Evolutionary conservation across 2,329 filamentous ascomycete species (phyloP).

Genomic region (Botrytis tulipae): DNA sequence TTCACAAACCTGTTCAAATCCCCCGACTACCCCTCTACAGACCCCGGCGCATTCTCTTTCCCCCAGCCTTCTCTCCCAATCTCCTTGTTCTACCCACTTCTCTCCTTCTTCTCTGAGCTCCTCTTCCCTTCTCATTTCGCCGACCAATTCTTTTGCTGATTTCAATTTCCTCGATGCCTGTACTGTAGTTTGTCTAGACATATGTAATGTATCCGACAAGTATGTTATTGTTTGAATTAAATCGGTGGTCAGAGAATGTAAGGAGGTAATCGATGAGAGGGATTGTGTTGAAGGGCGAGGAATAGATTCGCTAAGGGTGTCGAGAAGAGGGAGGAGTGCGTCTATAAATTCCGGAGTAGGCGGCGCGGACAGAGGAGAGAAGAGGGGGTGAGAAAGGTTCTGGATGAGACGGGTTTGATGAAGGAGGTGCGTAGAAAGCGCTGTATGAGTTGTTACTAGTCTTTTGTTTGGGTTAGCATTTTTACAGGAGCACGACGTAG

Average conservation of each 20-base stretch:
- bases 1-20: constrained; percentile 89
- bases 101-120: constrained; percentile 81
- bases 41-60: constrained; percentile 79
- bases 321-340: constrained; percentile 64
- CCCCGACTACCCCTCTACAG: constrained; percentile 83
- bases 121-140: constrained; percentile 79
- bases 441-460: constrained; percentile 72
- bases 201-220: constrained; percentile 87
- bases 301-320: constrained; percentile 63
- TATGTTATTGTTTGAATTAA: constrained; percentile 79
- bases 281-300: constrained; percentile 62
- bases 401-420: constrained; percentile 76
- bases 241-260: constrained; percentile 70
- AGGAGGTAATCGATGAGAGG: constrained; percentile 63
- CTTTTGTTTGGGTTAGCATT: constrained; percentile 43
- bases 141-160: constrained; percentile 79
- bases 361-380: constrained; percentile 65
- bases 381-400: constrained; percentile 66
- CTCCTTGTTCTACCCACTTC: constrained; percentile 74
- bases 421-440: constrained; percentile 69
- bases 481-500: background rate
- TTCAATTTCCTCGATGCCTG: constrained; percentile 77
- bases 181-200: constrained; percentile 84
- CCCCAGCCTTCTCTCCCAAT: constrained; percentile 76
- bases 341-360: constrained; percentile 66